Evolutionary conservation across 768 basidiomycete genomes (phyloP), one percentile per base, ranked within the genome.

Genomic region (Suillus alpinus): DNA sequence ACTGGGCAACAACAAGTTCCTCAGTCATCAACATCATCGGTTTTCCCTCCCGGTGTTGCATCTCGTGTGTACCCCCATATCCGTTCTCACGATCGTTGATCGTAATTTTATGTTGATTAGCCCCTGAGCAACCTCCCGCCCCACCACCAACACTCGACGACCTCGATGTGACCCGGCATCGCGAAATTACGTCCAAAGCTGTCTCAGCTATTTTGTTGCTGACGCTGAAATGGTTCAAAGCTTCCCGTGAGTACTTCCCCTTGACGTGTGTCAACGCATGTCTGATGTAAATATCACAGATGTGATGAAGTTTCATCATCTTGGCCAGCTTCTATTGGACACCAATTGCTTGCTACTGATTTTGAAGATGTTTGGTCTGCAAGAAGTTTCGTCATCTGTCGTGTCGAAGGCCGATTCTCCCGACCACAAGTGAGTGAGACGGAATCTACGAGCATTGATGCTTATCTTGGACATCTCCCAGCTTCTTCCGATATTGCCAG

Each of bases 211-310:
- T 98, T 60, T 74, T 99, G 31, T 75, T 98, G 6, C 78, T 98
- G 40, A 84, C 91, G 2, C 73, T 99, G 65, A 97, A 98, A 73
- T 99, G 97, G 97, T 96, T 98, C 81, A 98, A 98, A 75, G 92
- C 91, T 26, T 98, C 96, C 56, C 97, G 96, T 98, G 66, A 73
- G 94, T 82, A 51, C 52, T 55, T 43, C 18, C 23, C 47, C 31
- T 26, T 59, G 34, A 51, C 50, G 31, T 50, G 18, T 8, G 7
- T 32, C 20, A 18, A 55, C 47, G 1, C 36, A 23, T 63, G 34
- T 57, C 49, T 61, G 43, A 26, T 31, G 56, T 40, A 41, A 59
- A n/a, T 23, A 43, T 57, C 31, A 16, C 66, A 98, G 96, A 98
- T 76, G 87, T 90, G 20, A 95, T 99, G 91, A 98, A 99, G 72